Conservation (phyloP, 495 filamentous ascomycete genomes). For the Neurospora discreta region DNA sequence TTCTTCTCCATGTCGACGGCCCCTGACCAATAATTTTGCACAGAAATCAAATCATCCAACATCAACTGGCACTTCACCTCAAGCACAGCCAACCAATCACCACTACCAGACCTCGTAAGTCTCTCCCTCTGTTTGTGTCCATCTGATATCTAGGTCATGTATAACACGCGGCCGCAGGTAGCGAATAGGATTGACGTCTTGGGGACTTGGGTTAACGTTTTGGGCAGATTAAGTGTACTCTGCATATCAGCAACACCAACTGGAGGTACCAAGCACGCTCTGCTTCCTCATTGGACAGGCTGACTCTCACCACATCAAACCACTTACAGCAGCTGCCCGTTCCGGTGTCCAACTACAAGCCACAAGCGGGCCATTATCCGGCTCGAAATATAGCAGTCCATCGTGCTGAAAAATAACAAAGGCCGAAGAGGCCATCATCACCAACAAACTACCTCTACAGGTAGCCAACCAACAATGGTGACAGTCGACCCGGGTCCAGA, state of each 20-base stretch:
- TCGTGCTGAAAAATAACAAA: neutral
- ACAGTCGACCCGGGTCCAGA: neutral
- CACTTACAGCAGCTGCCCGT: neutral
- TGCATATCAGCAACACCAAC: neutral
- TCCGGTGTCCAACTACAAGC: neutral
- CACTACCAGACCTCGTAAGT: neutral
- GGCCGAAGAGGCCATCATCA: neutral
- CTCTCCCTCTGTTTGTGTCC: neutral
- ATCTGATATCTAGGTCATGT: neutral
- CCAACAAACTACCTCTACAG: too few relatives aligned
- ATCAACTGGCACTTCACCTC: constrained; percentile 5
- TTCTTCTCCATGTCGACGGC: neutral
- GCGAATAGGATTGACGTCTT: neutral
- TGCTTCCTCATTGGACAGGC: neutral
- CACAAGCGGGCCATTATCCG: neutral
- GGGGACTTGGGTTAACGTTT: neutral
- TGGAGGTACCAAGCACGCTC: neutral
- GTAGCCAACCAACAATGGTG: neutral
- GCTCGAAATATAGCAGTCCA: neutral
- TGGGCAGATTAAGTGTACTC: neutral
- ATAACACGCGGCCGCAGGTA: neutral
- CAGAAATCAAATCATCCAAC: constrained; percentile 11
- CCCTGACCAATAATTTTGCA: constrained; percentile 8
- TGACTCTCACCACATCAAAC: neutral
- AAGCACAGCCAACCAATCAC: neutral